Percentiles rank a stretch among this genome's conserved stretches.
Evolutionary conservation across 345 rosid species (phyloP).

Genomic region (Sonneratia alba): DNA sequence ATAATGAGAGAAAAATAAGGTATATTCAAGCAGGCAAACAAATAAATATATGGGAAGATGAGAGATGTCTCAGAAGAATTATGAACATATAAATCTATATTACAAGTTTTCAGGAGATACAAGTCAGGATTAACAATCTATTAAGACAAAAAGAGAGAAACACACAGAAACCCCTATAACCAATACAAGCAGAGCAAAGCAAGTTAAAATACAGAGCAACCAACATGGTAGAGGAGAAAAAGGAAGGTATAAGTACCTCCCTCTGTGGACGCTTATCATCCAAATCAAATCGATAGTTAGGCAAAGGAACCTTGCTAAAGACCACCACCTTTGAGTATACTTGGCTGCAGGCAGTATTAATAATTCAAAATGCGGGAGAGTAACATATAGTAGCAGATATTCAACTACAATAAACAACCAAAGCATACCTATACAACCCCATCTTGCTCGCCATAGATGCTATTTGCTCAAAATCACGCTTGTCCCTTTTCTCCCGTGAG

Average conservation of each 20-base stretch:
- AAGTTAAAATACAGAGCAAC: not conserved
- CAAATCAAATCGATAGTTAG: constrained; percentile 92
- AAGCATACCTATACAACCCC: constrained; percentile 69
- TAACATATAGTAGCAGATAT: not conserved
- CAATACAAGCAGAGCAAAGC: not conserved
- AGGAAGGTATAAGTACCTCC: constrained; percentile 44
- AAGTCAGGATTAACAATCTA: not conserved
- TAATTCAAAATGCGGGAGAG: constrained; percentile 11
- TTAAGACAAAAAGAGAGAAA: not conserved
- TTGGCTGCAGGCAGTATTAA: constrained; percentile 45
- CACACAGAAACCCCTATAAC: not conserved
- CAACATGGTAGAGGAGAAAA: not conserved
- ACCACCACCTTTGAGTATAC: constrained; percentile 69
- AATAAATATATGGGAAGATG: not conserved
- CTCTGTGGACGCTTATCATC: constrained; percentile 86
- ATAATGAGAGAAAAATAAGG: not conserved
- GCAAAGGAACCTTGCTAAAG: constrained; percentile 80
- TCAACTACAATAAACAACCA: not conserved
- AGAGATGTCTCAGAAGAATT: not conserved
- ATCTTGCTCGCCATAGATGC: constrained; percentile 56
- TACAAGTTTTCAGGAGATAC: not conserved
- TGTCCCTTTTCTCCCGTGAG: constrained; percentile 78
- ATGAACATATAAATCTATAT: not conserved
- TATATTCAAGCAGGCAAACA: not conserved
- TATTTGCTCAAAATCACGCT: constrained; percentile 65